phyloP scores from a whole-genome alignment of 2,329 filamentous ascomycete genomes.

The Alternaria metachromatica region DNA sequence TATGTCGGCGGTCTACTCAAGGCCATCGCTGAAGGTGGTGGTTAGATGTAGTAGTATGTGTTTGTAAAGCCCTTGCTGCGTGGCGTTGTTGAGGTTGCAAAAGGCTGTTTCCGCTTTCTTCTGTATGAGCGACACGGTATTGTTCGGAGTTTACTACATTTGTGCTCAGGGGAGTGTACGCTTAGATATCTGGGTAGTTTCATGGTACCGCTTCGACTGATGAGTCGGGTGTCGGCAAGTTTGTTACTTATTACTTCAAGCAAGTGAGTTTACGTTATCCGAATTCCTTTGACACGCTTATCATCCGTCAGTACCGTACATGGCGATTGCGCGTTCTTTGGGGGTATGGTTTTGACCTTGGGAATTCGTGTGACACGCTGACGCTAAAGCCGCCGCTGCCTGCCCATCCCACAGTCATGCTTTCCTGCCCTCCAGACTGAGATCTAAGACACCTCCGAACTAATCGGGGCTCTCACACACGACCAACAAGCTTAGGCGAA shows the following conservation, averaged over 20 bases:
- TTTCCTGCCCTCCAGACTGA: background rate
- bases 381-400: background rate
- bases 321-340: background rate
- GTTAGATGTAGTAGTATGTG: constrained; percentile 13
- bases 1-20: constrained; percentile 48
- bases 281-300: too few species aligned
- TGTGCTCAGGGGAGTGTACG: background rate
- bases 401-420: background rate
- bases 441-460: background rate
- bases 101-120: background rate
- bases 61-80: background rate
- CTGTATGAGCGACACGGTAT: background rate
- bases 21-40: constrained; percentile 44
- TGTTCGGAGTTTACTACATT: constrained; percentile 1
- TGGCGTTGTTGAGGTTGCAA: background rate
- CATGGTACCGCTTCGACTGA: background rate
- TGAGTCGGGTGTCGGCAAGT: background rate
- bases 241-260: background rate
- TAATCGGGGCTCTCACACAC: background rate
- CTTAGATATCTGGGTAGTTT: background rate
- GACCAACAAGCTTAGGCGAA: background rate
- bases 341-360: background rate
- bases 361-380: background rate
- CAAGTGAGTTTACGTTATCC: background rate
- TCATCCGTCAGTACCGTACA: background rate